Base-by-base conservation (phyloP, 2,329 filamentous ascomycete species). In the Claviceps cyperi region DNA sequence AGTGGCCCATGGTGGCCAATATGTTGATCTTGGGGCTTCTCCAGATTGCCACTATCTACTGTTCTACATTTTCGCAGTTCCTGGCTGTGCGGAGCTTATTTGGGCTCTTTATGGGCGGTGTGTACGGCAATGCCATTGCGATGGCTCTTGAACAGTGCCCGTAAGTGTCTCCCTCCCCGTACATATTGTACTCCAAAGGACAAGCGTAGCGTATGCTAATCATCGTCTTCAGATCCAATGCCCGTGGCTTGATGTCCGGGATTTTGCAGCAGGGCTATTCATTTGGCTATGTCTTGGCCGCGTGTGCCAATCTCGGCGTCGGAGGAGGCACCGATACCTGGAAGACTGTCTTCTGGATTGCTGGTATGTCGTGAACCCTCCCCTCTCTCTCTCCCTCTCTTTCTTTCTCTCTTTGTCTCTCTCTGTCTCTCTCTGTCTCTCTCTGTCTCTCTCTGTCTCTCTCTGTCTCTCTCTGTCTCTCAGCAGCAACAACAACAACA, bases 241-340 rank as follows among this genome's bases (percentile, higher is more conserved):
- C 85, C 7, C 76, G 86, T 62, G 87, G 87, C 57, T 71, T 92
- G 38, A 86, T 92, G 77, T 86, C 82, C 14, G 87, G 86, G 49
- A 84, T 92, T 47, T 68, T 91, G 17, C 87, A 92, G 59, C 85
- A 89, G 64, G 87, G 86, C 2, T 90, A 89, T 62, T 83, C 83
- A 0, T 76, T 89, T 55, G 86, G 86, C 35, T 91, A 91, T 60
- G 79, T 92, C 40, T 73, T 88, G 54, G 86, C 86, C 5, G 85
- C 85, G 2, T 84, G 80, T 59, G 80, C 78, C 58, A 89, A 85
- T 56, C 76, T 89, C 40, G 83, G 82, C 46, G 82, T 89, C 15
- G 83, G 84, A 35, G 82, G 76, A 11, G 68, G 58, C 4, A 69
- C 68, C 1, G 71, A 84, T 2, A 77, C 74, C 43, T 90, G 83